Base-by-base conservation (phyloP, 306 rosid genomes). In the Erythrophleum fordii region DNA sequence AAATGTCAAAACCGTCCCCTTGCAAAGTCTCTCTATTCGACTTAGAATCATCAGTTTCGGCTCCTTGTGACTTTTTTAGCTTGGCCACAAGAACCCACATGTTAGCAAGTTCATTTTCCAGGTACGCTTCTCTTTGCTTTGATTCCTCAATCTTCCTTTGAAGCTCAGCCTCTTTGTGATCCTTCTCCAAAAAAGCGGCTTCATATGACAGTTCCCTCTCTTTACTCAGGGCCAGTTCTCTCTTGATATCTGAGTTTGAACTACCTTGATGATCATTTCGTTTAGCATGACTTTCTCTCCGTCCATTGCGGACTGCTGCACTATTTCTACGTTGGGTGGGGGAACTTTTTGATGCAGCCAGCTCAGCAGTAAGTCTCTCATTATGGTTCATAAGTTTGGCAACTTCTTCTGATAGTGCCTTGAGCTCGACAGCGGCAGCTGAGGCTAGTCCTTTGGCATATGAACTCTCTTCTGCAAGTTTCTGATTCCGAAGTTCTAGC, bases 1-100 rank as follows among this genome's bases (percentile, higher is more conserved):
- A 90, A 71, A 79, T 71, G 49, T 88, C 92, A 73, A 82, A 87
- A 81, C 91, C 90, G 77, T 87, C 90, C 56, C 77, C 34, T 76
- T 42, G 82, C 74, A 77, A 77, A 70, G 76, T 74, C 79, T 88
- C 93, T 83, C 74, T 77, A 8, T 87, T 86, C 17, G 91, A 90
- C 83, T 84, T 93, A 35, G 91, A 92, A 80, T 78, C 83, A 72
- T 90, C 96, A 48, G 83, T 86, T 77, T 90, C 99, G 18, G 87
- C 75, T 80, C 97, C 97, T 8, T 89, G 90, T 28, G 92, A 84
- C 79, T 89, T 95, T 82, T 96, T 96, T 48, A 96, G 81, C 84
- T 92, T 96, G 18, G 99, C 97, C 81, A 96, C 99, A 52, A 93
- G 94, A 87, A 96, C 92, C 99, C 99, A 96, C 99, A 96, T 96